Base-by-base conservation (phyloP, 192 early-diverging fungal genomes). In the Entomortierella lignicola region DNA sequence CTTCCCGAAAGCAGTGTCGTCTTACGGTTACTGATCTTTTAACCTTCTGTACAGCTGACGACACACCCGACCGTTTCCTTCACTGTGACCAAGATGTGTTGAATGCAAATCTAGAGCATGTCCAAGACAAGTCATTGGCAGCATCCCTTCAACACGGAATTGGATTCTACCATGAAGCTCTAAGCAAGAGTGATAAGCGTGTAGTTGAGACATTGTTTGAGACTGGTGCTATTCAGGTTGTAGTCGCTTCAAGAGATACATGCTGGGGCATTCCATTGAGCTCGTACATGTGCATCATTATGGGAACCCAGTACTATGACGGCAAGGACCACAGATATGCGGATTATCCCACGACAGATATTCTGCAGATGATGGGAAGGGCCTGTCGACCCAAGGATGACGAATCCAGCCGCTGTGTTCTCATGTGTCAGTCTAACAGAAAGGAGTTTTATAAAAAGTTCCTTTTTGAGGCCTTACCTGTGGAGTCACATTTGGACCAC, bases 381-480 rank as follows among this genome's bases (percentile, higher is more conserved):
- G 96, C 97, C 5, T 91, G 92, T 21, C 81, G 89, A 7, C 91
- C 92, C 30, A 63, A 77, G 18, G 65, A 86, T 11, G 91, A 90
- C 63, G 83, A 89, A 31, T 85, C 87, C 43, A 96, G 92, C 1
- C 82, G 86, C 25, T 96, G 96, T 63, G 91, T 97, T 20, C 81
- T 99, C 39, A 98, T 99, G 97, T 98, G 96, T 53, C 94, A 93
- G 83, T 86, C 89, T 13, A 94, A 91, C 57, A 96, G 98, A 74
- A 97, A 97, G 81, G 96, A 97, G 32, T 96, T 96, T 66, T 99
- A 96, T 89, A 98, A 98, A 63, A 96, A 96, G 83, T 99, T 99
- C 83, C 81, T 99, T 74, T 92, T 95, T 59, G 98, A 99, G 84
- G 94, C 97, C 2, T 69, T 99, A 26, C 97, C 97, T 0, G 91